Conservation (phyloP, 148 eudicot species). For the Polygonum aviculare region DNA sequence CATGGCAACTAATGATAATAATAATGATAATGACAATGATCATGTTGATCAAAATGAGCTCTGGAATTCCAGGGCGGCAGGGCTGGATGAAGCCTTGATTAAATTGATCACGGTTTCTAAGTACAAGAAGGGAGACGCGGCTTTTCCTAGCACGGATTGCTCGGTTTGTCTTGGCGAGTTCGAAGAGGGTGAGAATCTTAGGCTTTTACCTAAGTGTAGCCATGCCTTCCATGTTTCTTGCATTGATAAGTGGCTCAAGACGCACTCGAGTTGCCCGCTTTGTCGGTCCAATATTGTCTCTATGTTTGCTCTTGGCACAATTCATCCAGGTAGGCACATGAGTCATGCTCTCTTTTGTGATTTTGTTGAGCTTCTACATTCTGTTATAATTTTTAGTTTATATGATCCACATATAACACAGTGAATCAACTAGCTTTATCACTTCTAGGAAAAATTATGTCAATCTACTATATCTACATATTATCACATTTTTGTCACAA, state of each 20-base stretch:
- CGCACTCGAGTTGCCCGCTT: constrained; percentile 76
- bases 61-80: constrained; percentile 42
- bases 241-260: constrained; percentile 81
- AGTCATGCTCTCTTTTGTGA: background rate
- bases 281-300: constrained; percentile 55
- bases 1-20: constrained; percentile 15
- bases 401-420: too few species aligned
- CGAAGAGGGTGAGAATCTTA: constrained; percentile 43
- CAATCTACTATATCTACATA: background rate
- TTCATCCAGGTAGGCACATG: background rate
- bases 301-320: background rate
- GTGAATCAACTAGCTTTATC: too few species aligned
- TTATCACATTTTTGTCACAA: too few species aligned
- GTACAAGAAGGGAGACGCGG: constrained; percentile 50
- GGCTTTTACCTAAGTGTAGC: constrained; percentile 74
- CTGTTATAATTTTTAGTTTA: too few species aligned
- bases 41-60: constrained; percentile 31
- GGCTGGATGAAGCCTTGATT: constrained; percentile 60
- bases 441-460: background rate
- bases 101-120: constrained; percentile 41
- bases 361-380: too few species aligned
- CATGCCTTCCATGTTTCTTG: constrained; percentile 79
- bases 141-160: constrained; percentile 41
- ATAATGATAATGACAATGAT: constrained; percentile 19
- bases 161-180: constrained; percentile 73